Evolutionary conservation across 345 rosid genomes (phyloP).

Genomic region (Trapa bicornis): DNA sequence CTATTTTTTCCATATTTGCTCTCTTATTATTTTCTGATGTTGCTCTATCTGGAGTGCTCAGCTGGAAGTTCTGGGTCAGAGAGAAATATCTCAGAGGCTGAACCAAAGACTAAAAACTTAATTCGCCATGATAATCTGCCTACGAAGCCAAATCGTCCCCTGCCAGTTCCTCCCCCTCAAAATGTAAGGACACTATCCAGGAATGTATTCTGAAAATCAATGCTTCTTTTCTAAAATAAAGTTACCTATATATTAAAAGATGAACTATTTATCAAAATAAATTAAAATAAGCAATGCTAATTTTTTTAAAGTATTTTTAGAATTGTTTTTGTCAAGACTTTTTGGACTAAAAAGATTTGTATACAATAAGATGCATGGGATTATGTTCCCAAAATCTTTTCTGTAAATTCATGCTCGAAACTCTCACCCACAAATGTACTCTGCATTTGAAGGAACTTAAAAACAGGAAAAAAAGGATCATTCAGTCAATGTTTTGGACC

Average conservation of each 20-base stretch:
- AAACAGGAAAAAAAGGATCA: neutral
- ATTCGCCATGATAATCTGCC: constrained; percentile 42
- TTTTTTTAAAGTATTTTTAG: no score
- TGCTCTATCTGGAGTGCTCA: constrained; percentile 12
- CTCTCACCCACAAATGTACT: neutral
- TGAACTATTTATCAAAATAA: no score
- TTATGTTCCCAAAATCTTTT: no score
- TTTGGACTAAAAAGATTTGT: no score
- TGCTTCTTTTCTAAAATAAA: no score
- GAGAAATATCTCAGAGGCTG: constrained; percentile 55
- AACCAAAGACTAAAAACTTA: constrained; percentile 45
- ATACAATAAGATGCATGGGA: no score
- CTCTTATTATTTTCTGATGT: constrained; percentile 10
- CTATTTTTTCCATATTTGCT: constrained; percentile 5
- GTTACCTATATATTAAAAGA: neutral
- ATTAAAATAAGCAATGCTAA: no score
- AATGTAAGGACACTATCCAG: constrained; percentile 18
- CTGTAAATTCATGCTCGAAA: neutral
- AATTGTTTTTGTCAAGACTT: no score
- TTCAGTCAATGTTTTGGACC: neutral
- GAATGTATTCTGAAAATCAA: neutral
- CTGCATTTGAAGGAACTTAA: neutral
- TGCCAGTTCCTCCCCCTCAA: constrained; percentile 25
- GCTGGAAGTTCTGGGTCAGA: constrained; percentile 75
- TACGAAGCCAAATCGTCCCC: constrained; percentile 29